Base-by-base conservation (phyloP, 495 filamentous ascomycete species). In the Apodospora peruviana region DNA sequence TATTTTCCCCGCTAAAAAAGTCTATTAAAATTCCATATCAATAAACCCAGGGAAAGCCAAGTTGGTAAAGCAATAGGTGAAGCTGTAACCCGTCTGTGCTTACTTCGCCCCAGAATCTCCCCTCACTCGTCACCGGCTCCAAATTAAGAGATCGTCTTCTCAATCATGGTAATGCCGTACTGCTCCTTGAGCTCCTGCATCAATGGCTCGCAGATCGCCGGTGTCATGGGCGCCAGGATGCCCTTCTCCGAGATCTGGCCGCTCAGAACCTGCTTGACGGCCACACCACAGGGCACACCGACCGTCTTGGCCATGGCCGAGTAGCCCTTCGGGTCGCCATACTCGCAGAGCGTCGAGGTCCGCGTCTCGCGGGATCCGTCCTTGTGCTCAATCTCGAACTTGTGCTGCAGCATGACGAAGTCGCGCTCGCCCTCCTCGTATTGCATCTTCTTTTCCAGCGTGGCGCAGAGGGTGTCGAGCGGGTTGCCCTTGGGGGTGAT, bases 381-480 rank as follows among this genome's bases (percentile, higher is more conserved):
- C 63, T 81, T 80, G 62, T 84, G 68, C 76, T 96, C 86, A 58
- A 96, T 87, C 64, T 84, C 85, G 65, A 96, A 96, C 65, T 86
- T 89, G 78, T 98, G 93, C 72, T 89, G 78, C 34, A 96, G 80
- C 79, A 93, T 87, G 58, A 59, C 67, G 35, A 95, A 71, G 61
- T 94, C 90, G 34, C 91, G 82, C 82, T 96, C 93, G 32, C 78
- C 83, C 48, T 84, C 75, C 55, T 77, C 87, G 65, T 84, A 96
- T 64, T 86, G 78, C 88, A 96, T 95, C 79, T 95, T 95, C 72
- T 86, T 65, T 72, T 95, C 90, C 11, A 96, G 78, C 16, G 83
- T 86, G 25, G 90, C 90, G 67, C 91, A 96, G 17, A 98, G 80
- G 17, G 87, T 91, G 56, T 95, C 90, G 23, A 95, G 74, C 1